Evolutionary conservation across 768 basidiomycete genomes (phyloP).

Genomic region (Leccinum arenicola): DNA sequence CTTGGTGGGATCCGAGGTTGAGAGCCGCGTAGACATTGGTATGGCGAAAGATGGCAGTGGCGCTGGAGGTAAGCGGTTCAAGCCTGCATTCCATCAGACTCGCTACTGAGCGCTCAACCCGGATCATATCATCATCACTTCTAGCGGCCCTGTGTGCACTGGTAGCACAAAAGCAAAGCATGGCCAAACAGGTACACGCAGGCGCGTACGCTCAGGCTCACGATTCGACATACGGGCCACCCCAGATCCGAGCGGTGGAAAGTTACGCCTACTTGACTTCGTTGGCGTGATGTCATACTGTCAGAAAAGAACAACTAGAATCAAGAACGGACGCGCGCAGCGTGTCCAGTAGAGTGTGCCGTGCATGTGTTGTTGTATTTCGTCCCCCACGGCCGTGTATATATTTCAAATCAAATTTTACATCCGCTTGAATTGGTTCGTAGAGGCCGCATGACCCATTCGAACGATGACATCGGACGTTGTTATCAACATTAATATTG

Average conservation of each 20-base stretch:
- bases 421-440: conserved; percentile 3
- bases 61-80: conserved; percentile 74
- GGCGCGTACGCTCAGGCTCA: conserved; percentile 7
- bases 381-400: conserved; percentile 3
- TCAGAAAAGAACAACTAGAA: background rate
- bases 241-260: conserved; percentile 15
- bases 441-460: background rate
- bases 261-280: conserved; percentile 18
- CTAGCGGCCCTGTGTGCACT: conserved; percentile 86
- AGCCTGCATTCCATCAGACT: background rate
- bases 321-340: background rate
- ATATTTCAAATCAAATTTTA: background rate
- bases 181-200: conserved; percentile 10
- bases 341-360: background rate
- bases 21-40: conserved; percentile 79
- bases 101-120: background rate
- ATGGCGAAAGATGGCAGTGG: conserved; percentile 98
- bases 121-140: conserved; percentile 2
- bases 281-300: conserved; percentile 15
- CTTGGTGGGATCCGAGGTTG: conserved; percentile 78
- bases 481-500: background rate
- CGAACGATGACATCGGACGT: background rate
- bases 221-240: conserved; percentile 2
- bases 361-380: conserved; percentile 13
- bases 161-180: conserved; percentile 27